Base-by-base conservation (phyloP, 2,329 filamentous ascomycete species). In the Sporothrix sp. region DNA sequence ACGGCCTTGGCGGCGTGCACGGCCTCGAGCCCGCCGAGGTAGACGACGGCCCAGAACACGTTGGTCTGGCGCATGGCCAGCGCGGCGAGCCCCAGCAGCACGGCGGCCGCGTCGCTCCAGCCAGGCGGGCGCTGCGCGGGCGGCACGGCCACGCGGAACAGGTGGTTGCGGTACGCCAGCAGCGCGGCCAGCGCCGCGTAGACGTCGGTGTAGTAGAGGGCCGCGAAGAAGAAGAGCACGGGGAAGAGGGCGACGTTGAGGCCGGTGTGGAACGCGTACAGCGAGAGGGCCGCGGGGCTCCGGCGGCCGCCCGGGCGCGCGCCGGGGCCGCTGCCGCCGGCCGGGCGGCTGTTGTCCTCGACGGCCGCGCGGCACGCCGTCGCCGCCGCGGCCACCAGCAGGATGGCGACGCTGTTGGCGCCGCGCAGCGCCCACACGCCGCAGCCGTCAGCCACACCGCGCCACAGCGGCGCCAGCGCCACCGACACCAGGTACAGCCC, bases 221-320 rank as follows among this genome's bases (percentile, higher is more conserved):
- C 89, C 0, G 88, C 93, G 66, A 98, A 98, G 74, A 98, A 98
- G 73, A 95, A 96, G 1, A 98, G 65, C 0, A 90, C 79, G 0
- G 93, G 93, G 55, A 97, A 96, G 0, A 95, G 71, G 16, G 81
- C 81, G 36, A 95, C 78, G 58, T 96, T 95, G 57, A 93, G 61
- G 3, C 84, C 85, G 0, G 79, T 81, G 58, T 87, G 79, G 23
- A 76, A 62, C 4, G 70, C 61, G 59, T 72, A 70, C 28, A 65
- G 51, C 0, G 72, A 73, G 20, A 66, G 69, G 7, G 65, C 11
- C n/a, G n/a, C n/a, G n/a, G n/a, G n/a, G n/a, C 38, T 18, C 4
- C 23, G 18, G 14, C 60, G 58, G 61, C 58, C 18, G n/a, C n/a
- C n/a, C n/a, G n/a, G n/a, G n/a, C n/a, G n/a, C n/a, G n/a, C n/a